These are phyloP conservation scores for Lichtheimia ramosa DNA, from an alignment of 371 early-diverging fungal genomes.

Conservation along the genomic window DNA sequence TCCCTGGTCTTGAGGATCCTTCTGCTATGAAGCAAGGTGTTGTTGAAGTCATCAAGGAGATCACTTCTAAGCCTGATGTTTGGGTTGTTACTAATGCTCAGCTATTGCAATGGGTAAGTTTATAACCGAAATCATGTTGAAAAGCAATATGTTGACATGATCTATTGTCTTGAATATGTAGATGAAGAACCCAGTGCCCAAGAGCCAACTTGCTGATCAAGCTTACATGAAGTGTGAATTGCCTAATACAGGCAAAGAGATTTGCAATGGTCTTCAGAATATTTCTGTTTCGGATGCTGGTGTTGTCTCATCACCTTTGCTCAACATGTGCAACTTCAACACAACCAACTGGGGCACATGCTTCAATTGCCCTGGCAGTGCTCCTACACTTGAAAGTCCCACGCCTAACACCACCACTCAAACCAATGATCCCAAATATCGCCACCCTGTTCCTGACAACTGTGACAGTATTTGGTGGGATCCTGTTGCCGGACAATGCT, in stretches of 20 bases:
- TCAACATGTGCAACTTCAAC: slow-evolving; percentile 59
- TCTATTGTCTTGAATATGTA: slow-evolving; percentile 8
- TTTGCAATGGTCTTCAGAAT: slow-evolving; percentile 73
- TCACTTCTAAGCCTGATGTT: slow-evolving; percentile 56
- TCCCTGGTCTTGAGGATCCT: slow-evolving; percentile 39
- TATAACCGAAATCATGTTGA: background rate
- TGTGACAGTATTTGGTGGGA: slow-evolving; percentile 80
- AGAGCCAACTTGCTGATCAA: slow-evolving; percentile 53
- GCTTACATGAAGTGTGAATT: slow-evolving; percentile 60
- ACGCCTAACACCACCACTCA: slow-evolving; percentile 46
- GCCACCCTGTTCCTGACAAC: slow-evolving; percentile 59
- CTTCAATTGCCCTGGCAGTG: slow-evolving; percentile 61
- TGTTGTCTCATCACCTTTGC: slow-evolving; percentile 39
- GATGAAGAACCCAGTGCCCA: slow-evolving; percentile 72
- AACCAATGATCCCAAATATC: slow-evolving; percentile 37
- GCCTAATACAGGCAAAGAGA: slow-evolving; percentile 66
- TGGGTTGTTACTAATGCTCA: slow-evolving; percentile 72
- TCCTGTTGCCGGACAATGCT: slow-evolving; percentile 60
- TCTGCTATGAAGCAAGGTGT: slow-evolving; percentile 32
- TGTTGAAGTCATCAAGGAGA: slow-evolving; percentile 51
- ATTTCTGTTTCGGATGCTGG: slow-evolving; percentile 40
- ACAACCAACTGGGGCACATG: slow-evolving; percentile 62
- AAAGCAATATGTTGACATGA: background rate
- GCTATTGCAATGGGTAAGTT: slow-evolving; percentile 55
- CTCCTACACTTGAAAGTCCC: slow-evolving; percentile 56